phyloP scores from a whole-genome alignment of 305 asterid species.

The Solanum chacoense region DNA sequence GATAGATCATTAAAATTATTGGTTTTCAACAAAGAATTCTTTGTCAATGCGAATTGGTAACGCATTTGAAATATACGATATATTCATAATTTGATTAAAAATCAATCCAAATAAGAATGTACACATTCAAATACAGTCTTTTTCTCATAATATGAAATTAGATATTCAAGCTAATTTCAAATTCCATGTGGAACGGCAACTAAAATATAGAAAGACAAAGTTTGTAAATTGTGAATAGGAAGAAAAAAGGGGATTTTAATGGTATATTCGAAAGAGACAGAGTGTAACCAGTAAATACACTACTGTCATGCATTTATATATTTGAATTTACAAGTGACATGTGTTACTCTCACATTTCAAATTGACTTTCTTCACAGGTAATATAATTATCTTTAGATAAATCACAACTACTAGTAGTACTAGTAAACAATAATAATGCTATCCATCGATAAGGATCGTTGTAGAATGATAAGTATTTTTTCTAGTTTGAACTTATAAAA shows the following conservation, averaged over 20 bases:
- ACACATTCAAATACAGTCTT: too few relatives aligned
- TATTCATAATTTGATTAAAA: too few relatives aligned
- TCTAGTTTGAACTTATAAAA: too few relatives aligned
- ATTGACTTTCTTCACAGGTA: neutral
- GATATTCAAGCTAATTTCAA: neutral
- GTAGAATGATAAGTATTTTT: too few relatives aligned
- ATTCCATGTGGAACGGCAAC: fast-evolving
- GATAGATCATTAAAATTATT: too few relatives aligned
- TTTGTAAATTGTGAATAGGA: neutral
- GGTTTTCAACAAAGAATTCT: neutral
- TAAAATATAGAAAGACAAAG: neutral
- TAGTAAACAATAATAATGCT: too few relatives aligned
- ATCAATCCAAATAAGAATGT: too few relatives aligned
- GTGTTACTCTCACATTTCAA: neutral
- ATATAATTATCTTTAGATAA: neutral
- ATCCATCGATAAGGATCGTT: too few relatives aligned
- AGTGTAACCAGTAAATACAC: neutral
- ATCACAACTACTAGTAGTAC: too few relatives aligned
- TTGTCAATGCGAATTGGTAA: neutral
- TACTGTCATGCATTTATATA: neutral
- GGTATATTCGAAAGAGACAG: neutral
- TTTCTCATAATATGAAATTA: too few relatives aligned
- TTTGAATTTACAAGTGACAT: neutral
- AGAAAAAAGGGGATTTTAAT: neutral
- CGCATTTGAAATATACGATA: too few relatives aligned